Conservation (phyloP, 1,284 basidiomycete genomes). For the Leccinum variabile region DNA sequence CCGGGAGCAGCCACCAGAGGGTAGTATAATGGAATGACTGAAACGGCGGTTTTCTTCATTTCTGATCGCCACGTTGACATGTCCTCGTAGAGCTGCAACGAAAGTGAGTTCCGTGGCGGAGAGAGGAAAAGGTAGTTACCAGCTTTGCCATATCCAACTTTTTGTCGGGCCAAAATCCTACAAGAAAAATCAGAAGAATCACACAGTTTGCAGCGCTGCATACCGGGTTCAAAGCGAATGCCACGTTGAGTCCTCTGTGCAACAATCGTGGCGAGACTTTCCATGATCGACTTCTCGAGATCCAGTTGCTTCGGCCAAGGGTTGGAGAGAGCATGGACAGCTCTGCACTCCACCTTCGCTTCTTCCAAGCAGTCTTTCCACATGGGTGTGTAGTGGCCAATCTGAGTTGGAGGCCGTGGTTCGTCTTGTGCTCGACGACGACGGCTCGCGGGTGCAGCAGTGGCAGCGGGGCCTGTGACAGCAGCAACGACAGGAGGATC, state of each 20-base stretch:
- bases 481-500: background rate
- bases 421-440: slow-evolving; percentile 17
- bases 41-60: background rate
- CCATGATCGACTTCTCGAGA: background rate
- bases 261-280: background rate
- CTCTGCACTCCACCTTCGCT: background rate
- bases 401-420: background rate
- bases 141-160: background rate
- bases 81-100: background rate
- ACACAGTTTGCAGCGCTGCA: background rate
- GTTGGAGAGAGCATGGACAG: background rate
- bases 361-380: background rate
- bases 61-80: background rate
- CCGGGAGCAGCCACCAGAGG: background rate
- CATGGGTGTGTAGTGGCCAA: background rate
- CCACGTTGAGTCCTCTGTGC: background rate
- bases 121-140: background rate
- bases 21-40: background rate
- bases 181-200: background rate
- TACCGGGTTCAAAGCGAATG: background rate
- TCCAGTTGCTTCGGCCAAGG: background rate
- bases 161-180: background rate
- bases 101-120: background rate
- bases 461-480: background rate
- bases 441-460: too few relatives aligned